phyloP scores from a whole-genome alignment of 108 stramenopile genomes.

The Mayamaea pseudoterrestris region DNA sequence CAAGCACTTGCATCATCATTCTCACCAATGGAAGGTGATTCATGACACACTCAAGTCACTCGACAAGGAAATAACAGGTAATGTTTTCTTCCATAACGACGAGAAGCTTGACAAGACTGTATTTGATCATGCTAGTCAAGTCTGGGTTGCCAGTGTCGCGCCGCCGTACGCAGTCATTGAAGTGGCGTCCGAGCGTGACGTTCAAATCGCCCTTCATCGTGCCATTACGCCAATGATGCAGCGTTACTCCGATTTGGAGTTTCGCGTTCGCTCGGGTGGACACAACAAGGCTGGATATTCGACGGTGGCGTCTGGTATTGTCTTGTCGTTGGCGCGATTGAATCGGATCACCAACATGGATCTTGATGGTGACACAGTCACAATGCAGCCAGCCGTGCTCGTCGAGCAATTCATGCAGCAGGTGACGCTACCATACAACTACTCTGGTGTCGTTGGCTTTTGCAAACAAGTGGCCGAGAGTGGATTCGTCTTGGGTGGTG shows the following conservation, averaged over 20 bases:
- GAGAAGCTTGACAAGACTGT: too few species aligned
- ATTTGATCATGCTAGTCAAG: too few species aligned
- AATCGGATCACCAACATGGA: neutral
- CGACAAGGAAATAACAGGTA: too few species aligned
- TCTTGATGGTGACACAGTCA: neutral
- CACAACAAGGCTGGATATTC: constrained; percentile 6
- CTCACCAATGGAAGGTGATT: too few species aligned
- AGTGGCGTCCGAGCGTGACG: neutral
- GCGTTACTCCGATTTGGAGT: constrained; percentile 4
- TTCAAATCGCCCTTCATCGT: neutral
- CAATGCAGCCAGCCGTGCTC: constrained; percentile 7
- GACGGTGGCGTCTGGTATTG: constrained; percentile 3
- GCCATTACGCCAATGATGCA: constrained; percentile 8
- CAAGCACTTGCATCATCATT: too few species aligned
- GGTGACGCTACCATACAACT: neutral
- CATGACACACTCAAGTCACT: too few species aligned
- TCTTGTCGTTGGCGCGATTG: constrained; percentile 4
- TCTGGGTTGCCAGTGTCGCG: too few species aligned
- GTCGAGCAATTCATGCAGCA: neutral
- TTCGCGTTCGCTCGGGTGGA: constrained; percentile 19
- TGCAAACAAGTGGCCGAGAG: constrained; percentile 9
- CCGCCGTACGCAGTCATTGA: neutral
- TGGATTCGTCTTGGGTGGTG: constrained; percentile 16
- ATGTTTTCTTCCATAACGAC: too few species aligned
- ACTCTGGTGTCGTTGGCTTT: constrained; percentile 3